Percentiles rank a stretch among this genome's conserved stretches.
Evolutionary conservation across 129 eudicot genomes (phyloP).

Genomic region (Flaveria robusta): DNA sequence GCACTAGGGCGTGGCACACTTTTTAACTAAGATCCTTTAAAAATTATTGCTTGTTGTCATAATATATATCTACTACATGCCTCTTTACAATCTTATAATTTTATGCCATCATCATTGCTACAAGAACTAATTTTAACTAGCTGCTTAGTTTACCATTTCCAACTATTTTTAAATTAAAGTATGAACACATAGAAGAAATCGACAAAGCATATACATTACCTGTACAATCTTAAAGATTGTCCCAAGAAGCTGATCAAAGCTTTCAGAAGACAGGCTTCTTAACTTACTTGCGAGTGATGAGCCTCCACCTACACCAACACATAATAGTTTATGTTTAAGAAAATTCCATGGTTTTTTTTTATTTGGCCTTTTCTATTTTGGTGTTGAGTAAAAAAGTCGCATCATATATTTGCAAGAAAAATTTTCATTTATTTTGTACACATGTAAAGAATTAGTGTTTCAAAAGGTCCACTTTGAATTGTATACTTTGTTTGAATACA

Average conservation of each 20-base stretch:
- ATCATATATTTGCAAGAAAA: background rate
- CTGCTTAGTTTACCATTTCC: background rate
- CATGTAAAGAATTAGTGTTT: constrained; percentile 6
- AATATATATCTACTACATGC: constrained; percentile 5
- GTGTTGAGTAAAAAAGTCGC: background rate
- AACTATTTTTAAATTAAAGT: constrained; percentile 9
- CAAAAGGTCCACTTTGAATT: background rate
- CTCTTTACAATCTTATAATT: constrained; percentile 12
- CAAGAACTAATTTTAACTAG: background rate
- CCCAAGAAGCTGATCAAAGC: constrained; percentile 78
- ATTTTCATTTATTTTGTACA: background rate
- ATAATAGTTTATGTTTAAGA: constrained; percentile 10
- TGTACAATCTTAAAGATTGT: constrained; percentile 80
- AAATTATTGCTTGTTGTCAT: constrained; percentile 1
- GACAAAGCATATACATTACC: constrained; percentile 70
- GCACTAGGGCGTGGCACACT: too few relatives aligned
- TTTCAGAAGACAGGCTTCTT: constrained; percentile 82
- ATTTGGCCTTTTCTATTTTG: background rate
- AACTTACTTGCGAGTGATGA: constrained; percentile 88
- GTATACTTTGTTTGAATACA: background rate
- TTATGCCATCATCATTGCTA: constrained; percentile 9
- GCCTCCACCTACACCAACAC: constrained; percentile 72
- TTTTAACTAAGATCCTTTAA: background rate
- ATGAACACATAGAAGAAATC: constrained; percentile 25
- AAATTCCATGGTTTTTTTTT: constrained; percentile 34